phyloP scores from a whole-genome alignment of 768 basidiomycete species.

The Boletus insuetus region DNA sequence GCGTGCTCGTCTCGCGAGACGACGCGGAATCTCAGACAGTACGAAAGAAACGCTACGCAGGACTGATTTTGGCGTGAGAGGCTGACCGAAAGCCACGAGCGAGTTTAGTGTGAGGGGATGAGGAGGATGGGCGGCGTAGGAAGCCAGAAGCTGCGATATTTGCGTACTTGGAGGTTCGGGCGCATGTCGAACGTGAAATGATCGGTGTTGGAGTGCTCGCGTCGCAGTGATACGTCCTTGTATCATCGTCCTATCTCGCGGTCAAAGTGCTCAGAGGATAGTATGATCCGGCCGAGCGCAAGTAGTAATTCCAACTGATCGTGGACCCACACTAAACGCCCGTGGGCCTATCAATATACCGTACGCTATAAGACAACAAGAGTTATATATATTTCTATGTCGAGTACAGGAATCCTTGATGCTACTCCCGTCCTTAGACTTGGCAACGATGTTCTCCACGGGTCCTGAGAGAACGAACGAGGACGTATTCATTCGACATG shows the following conservation, averaged over 20 bases:
- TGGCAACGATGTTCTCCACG: not conserved
- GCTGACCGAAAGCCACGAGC: constrained; percentile 72
- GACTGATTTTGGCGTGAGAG: constrained; percentile 67
- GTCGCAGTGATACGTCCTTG: not conserved
- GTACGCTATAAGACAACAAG: constrained; percentile 21
- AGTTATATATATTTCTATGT: constrained; percentile 22
- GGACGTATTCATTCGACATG: constrained; percentile 14
- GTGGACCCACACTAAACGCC: not conserved
- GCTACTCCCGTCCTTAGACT: constrained; percentile 6
- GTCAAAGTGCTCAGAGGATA: not conserved
- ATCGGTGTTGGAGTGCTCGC: constrained; percentile 12
- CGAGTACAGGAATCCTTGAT: constrained; percentile 18
- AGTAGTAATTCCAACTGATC: too few species aligned
- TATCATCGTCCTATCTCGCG: not conserved
- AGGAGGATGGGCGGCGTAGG: constrained; percentile 61
- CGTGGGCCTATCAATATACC: not conserved
- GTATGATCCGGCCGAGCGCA: not conserved
- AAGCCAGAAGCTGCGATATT: constrained; percentile 56
- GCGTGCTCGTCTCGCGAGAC: constrained; percentile 71
- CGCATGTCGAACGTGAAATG: constrained; percentile 35
- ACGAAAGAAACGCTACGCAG: constrained; percentile 73
- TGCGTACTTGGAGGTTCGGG: constrained; percentile 52
- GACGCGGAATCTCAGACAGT: constrained; percentile 71
- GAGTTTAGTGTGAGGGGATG: constrained; percentile 69
- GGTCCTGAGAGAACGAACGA: not conserved